phyloP scores from a whole-genome alignment of 345 rosid species.

The Toxicodendron radicans region DNA sequence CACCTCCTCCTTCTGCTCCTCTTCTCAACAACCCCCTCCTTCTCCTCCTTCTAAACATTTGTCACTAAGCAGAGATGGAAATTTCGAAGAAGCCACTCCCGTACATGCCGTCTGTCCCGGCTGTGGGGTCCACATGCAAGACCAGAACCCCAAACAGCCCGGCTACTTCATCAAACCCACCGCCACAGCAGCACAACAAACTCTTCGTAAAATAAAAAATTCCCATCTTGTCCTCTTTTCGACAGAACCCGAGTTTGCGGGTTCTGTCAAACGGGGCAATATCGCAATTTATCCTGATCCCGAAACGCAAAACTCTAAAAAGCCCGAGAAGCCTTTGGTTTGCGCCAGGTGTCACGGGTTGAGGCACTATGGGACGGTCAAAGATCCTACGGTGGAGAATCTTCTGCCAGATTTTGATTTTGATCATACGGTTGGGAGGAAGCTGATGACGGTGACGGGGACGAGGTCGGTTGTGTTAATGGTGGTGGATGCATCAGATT shows the following conservation, averaged over 20 bases:
- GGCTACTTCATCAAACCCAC: conserved; percentile 72
- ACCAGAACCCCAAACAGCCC: conserved; percentile 60
- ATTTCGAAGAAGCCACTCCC: conserved; percentile 62
- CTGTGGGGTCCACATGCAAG: conserved; percentile 89
- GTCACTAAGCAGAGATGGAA: conserved; percentile 72
- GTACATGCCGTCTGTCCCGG: conserved; percentile 74
- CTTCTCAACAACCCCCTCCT: conserved; percentile 27
- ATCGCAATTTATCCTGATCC: conserved; percentile 38
- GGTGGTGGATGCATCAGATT: conserved; percentile 89
- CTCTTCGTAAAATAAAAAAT: conserved; percentile 27
- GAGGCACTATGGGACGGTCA: conserved; percentile 86
- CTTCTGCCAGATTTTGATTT: conserved; percentile 93
- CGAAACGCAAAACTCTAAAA: conserved; percentile 7
- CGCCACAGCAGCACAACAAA: conserved; percentile 20
- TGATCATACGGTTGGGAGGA: conserved; percentile 74
- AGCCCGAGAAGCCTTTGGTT: conserved; percentile 54
- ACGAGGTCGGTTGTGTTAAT: conserved; percentile 76
- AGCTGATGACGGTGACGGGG: conserved; percentile 59
- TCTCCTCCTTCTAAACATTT: conserved; percentile 19
- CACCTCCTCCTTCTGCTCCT: conserved; percentile 29
- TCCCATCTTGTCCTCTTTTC: conserved; percentile 53
- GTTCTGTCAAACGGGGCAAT: conserved; percentile 60
- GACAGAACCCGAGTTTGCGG: conserved; percentile 53
- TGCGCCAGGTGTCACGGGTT: conserved; percentile 90
- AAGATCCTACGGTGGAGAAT: conserved; percentile 79